Conservation (phyloP, 2,329 filamentous ascomycete species). For the Aspergillus sp. region DNA sequence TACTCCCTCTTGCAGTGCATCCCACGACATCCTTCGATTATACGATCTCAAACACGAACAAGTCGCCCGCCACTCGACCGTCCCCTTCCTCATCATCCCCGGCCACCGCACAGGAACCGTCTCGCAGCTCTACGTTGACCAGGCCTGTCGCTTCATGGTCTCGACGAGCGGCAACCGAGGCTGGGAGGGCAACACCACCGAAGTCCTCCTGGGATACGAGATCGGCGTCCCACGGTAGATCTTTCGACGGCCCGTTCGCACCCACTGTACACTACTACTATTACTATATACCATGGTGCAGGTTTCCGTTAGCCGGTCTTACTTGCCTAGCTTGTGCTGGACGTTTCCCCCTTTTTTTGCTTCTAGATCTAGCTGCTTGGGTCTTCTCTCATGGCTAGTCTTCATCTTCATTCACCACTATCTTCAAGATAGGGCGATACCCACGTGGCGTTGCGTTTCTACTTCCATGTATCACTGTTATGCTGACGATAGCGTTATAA, state of each 20-base stretch:
- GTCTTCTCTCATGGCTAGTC: not conserved
- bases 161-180: slow-evolving; percentile 88
- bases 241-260: not conserved
- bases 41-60: slow-evolving; percentile 78
- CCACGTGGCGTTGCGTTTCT: not conserved
- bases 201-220: slow-evolving; percentile 92
- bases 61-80: slow-evolving; percentile 69
- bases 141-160: slow-evolving; percentile 85
- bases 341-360: no score
- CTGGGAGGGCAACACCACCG: slow-evolving; percentile 89
- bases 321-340: not conserved
- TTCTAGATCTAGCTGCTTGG: not conserved
- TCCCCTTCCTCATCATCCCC: slow-evolving; percentile 94
- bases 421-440: not conserved
- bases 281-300: not conserved
- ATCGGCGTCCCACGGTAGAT: slow-evolving; percentile 56
- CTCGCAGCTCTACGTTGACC: slow-evolving; percentile 80
- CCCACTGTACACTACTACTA: not conserved
- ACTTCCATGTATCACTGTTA: not conserved
- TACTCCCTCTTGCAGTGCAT: slow-evolving; percentile 61
- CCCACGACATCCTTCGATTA: slow-evolving; percentile 86
- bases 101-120: slow-evolving; percentile 88
- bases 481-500: slow-evolving; percentile 4
- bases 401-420: not conserved
- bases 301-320: not conserved